Base-by-base conservation (phyloP, 1,284 basidiomycete genomes). In the Hortiboletus rubellus region DNA sequence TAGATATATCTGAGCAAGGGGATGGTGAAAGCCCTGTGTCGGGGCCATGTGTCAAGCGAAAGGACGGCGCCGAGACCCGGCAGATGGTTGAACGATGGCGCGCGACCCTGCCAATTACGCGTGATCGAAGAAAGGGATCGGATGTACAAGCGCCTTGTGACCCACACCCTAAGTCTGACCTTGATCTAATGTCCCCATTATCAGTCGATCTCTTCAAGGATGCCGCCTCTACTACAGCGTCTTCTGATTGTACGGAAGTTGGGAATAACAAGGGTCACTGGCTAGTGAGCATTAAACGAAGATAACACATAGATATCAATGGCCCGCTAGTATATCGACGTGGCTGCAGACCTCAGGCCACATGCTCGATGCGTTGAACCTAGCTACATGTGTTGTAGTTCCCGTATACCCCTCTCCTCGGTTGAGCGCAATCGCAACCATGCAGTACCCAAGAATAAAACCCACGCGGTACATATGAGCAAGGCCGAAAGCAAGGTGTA, bases 361-460 rank as follows among this genome's bases (percentile, higher is more conserved):
- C 22, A 34, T 3, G 14, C 36, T 36, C 36, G 3, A 15, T 3
- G 7, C 36, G 7, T 6, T 15, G 37, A 47, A 54, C 11, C 18
- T 5, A 24, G 30, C 14, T 42, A 49, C 27, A 54, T 37, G 5
- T 41, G 12, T 38, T 40, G 52, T 33, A 31, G 54, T 40, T 45
- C 50, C 36, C 10, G 57, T 31, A 71, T 64, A 27, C 54, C 72
- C 58, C 73, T 66, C 57, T 72, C 69, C 60, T 66, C 75, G 62
- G 69, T 76, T 38, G 76, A 76, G 30, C 83, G 77, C 59, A 89
- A 67, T 62, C 79, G 80, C 54, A 80, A 66, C 77, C 78, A 85
- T 1, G 85, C 87, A 11, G 83, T 86, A 15, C 70, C 76, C 63
- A 91, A 73, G 71, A 91, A 91, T 60, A 90, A 71, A 49, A 81